Base-by-base conservation (phyloP, 305 asterid genomes). In the Solanum hybrid region DNA sequence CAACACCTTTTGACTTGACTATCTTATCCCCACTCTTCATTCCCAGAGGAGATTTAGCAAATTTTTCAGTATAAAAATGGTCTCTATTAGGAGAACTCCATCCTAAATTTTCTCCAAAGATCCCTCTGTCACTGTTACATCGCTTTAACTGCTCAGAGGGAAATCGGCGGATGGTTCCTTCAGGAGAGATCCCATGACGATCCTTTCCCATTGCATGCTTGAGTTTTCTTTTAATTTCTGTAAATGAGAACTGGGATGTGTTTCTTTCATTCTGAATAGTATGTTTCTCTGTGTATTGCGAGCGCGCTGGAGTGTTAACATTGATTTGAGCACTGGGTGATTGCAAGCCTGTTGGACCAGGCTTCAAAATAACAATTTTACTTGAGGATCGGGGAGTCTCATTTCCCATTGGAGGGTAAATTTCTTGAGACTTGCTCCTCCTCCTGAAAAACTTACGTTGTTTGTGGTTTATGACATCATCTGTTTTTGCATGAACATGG, bases 11-110 rank as follows among this genome's bases (percentile, higher is more conserved):
- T 36, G 88, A 86, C 90, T 92, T 94, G 35, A 88, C 93, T 73
- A 88, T 88, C 51, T 88, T 91, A 80, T 94, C 97, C 79, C 88
- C 95, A 86, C 92, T 91, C 93, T 91, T 95, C 24, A 91, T 45
- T 84, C 94, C 91, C 85, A 93, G 90, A 22, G 94, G 91, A 64
- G 98, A 90, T 89, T 90, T 88, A 31, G 95, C 92, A 91, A 94
- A 96, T 87, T 90, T 94, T 91, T 97, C 99, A 24, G 94, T 94
- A 85, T 92, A 97, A 86, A 96, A 96, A 91, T 96, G 98, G 93
- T 96, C 94, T 93, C 99, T 94, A 89, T 95, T 96, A n/a, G 99
- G 99, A 90, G 99, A 97, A 84, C 96, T 92, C 99, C 99, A 95
- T 34, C 94, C 94, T 31, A 90, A 86, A 91, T 89, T 92, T 86